Evolutionary conservation across 192 early-diverging fungal species (phyloP).

Genomic region (Dissophora ornata): DNA sequence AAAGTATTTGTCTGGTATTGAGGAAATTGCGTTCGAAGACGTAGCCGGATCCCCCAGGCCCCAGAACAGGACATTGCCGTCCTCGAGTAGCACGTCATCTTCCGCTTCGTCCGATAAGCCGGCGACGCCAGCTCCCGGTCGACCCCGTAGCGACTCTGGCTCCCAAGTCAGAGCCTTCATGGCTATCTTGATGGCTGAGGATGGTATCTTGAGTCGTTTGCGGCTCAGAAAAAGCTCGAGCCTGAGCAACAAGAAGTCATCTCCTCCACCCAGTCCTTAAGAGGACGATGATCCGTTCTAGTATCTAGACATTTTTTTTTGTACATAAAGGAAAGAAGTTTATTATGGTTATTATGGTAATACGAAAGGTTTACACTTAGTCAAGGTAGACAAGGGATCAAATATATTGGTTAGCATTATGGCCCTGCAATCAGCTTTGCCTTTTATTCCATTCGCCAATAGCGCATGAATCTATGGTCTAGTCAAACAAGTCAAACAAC

Average conservation of each 20-base stretch:
- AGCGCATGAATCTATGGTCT: too few relatives aligned
- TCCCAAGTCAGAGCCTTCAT: conserved; percentile 30
- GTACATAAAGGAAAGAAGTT: too few relatives aligned
- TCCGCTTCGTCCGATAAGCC: background rate
- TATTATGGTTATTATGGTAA: too few relatives aligned
- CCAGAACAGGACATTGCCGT: conserved; percentile 13
- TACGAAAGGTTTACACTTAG: too few relatives aligned
- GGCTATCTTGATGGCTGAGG: conserved; percentile 52
- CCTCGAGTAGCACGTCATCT: conserved; percentile 1
- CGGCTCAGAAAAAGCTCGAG: conserved; percentile 24
- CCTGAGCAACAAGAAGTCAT: conserved; percentile 9
- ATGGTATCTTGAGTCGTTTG: conserved; percentile 36
- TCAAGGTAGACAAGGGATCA: too few relatives aligned
- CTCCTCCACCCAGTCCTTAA: conserved; percentile 5
- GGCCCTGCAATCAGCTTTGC: too few relatives aligned
- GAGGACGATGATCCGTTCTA: too few relatives aligned
- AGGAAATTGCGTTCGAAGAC: conserved; percentile 48
- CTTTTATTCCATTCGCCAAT: too few relatives aligned
- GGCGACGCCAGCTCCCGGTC: conserved; percentile 2
- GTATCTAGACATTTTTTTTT: too few relatives aligned
- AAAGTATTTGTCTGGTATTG: conserved; percentile 52
- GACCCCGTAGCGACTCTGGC: conserved; percentile 46
- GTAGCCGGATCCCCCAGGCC: conserved; percentile 28
- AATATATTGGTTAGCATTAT: too few relatives aligned
- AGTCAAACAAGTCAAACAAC: background rate